Percentiles rank a stretch among this genome's conserved stretches.
phyloP scores from a whole-genome alignment of 257 asterid species.

The Solanum lycopersicoides region DNA sequence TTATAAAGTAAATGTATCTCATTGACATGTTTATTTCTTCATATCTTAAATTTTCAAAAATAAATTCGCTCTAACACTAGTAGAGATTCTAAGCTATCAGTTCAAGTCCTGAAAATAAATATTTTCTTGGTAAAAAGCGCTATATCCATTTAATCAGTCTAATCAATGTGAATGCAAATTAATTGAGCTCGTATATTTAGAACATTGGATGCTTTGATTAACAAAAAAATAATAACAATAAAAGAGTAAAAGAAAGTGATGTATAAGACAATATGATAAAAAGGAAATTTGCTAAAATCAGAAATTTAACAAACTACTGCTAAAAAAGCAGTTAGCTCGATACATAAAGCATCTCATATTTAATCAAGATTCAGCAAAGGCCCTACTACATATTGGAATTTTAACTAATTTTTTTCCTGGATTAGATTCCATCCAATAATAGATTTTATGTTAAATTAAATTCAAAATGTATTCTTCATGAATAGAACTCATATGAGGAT shows the following conservation, averaged over 20 bases:
- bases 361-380: no score
- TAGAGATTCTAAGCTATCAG: not conserved
- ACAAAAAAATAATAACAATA: not conserved
- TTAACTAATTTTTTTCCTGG: no score
- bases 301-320: no score
- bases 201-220: not conserved
- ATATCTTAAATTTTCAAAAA: no score
- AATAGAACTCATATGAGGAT: slow-evolving; percentile 59
- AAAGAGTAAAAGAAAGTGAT: not conserved
- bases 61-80: not conserved
- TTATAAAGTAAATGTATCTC: not conserved
- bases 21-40: not conserved
- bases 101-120: not conserved
- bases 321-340: no score
- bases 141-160: not conserved
- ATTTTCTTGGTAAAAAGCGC: not conserved
- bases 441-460: no score
- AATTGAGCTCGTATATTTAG: not conserved
- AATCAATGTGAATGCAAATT: no score
- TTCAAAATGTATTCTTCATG: no score
- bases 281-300: not conserved
- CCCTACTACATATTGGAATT: no score
- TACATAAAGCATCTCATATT: no score
- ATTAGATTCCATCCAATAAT: no score
- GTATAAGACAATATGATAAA: not conserved